phyloP scores from a whole-genome alignment of 257 asterid species.

The Scutellaria galericulata region DNA sequence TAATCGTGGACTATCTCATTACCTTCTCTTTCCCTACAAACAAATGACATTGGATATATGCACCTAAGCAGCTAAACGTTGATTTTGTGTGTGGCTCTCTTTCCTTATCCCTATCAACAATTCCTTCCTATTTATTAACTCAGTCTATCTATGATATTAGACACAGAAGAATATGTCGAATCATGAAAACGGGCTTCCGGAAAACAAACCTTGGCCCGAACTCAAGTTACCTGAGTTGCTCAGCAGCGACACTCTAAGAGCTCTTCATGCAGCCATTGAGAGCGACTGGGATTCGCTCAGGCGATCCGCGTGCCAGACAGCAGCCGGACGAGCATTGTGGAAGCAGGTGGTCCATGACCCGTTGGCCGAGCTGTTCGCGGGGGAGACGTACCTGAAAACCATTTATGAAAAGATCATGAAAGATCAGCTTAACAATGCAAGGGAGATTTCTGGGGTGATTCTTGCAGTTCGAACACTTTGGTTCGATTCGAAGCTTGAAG shows the following conservation, averaged over 20 bases:
- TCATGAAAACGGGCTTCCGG: conserved; percentile 30
- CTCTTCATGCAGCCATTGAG: conserved; percentile 67
- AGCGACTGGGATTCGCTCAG: conserved; percentile 74
- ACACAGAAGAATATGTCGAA: conserved; percentile 55
- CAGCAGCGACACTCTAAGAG: conserved; percentile 51
- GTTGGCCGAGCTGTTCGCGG: conserved; percentile 85
- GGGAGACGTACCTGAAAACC: conserved; percentile 71
- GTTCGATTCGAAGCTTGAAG: conserved; percentile 86
- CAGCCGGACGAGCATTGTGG: conserved; percentile 96
- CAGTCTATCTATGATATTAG: background rate
- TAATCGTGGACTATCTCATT: conserved; percentile 74
- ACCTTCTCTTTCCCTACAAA: conserved; percentile 62
- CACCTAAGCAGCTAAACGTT: conserved; percentile 49
- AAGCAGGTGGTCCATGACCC: conserved; percentile 75
- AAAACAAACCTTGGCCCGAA: conserved; percentile 61
- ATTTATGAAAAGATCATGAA: conserved; percentile 85
- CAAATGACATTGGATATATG: conserved; percentile 49
- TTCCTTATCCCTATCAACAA: conserved; percentile 70
- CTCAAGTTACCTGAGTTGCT: conserved; percentile 60
- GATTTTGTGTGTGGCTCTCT: conserved; percentile 88
- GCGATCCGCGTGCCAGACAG: conserved; percentile 90
- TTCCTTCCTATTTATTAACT: conserved; percentile 42
- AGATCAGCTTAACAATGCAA: conserved; percentile 75
- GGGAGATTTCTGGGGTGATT: conserved; percentile 87
- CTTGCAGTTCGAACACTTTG: conserved; percentile 93